phyloP scores from a whole-genome alignment of 306 rosid genomes.

The Medicago ruthenica region DNA sequence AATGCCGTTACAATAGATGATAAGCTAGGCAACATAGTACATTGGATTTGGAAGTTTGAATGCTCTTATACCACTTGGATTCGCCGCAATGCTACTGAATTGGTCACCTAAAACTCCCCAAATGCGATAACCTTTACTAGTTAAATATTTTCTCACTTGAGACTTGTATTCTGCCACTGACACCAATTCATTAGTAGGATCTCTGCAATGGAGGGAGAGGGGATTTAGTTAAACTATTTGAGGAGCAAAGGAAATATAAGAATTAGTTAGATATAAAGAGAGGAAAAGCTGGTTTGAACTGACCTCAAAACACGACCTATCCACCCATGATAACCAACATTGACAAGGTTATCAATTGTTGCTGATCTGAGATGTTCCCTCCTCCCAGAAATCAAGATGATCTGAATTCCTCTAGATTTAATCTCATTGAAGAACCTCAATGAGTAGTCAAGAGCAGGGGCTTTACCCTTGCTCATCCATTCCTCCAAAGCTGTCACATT shows the following conservation, averaged over 20 bases:
- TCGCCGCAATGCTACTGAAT: constrained; percentile 45
- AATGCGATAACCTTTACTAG: constrained; percentile 37
- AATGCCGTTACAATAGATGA: constrained; percentile 10
- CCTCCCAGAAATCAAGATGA: constrained; percentile 67
- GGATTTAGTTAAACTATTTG: background rate
- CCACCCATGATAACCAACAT: constrained; percentile 72
- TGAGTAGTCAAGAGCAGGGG: constrained; percentile 65
- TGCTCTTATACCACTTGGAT: constrained; percentile 31
- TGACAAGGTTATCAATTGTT: constrained; percentile 67
- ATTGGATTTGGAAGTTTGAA: constrained; percentile 54
- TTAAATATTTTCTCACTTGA: constrained; percentile 37
- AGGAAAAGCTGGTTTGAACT: background rate
- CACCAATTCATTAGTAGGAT: constrained; percentile 38
- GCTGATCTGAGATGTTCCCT: constrained; percentile 71
- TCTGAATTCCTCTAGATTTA: constrained; percentile 64
- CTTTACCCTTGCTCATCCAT: constrained; percentile 65
- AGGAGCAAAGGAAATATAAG: background rate
- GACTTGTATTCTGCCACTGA: constrained; percentile 47
- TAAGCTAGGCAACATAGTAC: constrained; percentile 46
- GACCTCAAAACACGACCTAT: constrained; percentile 61
- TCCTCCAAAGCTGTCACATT: constrained; percentile 65
- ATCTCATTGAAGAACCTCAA: constrained; percentile 61
- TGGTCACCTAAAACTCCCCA: constrained; percentile 50
- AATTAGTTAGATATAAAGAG: background rate
- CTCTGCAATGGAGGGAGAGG: constrained; percentile 31